Base-by-base conservation (phyloP, 1,284 basidiomycete genomes). In the Pseudozyma hubeiensis region DNA sequence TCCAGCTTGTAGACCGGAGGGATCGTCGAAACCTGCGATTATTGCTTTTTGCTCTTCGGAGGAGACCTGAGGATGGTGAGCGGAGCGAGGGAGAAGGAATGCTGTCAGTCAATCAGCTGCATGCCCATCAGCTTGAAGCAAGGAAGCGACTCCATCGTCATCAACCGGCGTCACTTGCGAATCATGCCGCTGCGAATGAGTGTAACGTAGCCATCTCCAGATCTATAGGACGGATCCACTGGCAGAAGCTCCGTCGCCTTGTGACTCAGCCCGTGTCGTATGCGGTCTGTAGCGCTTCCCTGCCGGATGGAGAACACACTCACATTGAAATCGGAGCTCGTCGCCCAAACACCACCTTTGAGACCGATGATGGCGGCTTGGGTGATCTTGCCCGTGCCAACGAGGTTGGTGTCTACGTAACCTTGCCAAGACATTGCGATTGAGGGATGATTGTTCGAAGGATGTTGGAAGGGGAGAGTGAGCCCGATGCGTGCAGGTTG, bases 281-380 rank as follows among this genome's bases (percentile, higher is more conserved):
- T 24, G 19, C 19, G 29, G 30, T 31, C 16, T 41, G 40, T 1
- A 16, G 7, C 40, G 1, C 16, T 41, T 10, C 40, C 16, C 11
- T 50, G 29, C 17, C 16, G 17, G 19, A 24, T 17, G 16, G 35
- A 41, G 11, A n/a, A 7, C 11, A 8, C 6, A 81, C 79, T 53
- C 84, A 96, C 93, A 34, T 84, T 88, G 86, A 91, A 94, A n/a
- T 90, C 91, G 9, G 88, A 13, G 14, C 90, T 90, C 7, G 88
- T 80, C 19, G 93, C 94, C 95, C 95, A 97, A 30, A 95, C 88
- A 66, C 95, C 94, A 52, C 94, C 93, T 79, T 90, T 86, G 73
- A 88, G 89, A 43, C 94, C 94, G 55, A 97, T 74, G 85, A 97
- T 97, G 45, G 93, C 93, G 43, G 93, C 94, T 80, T 89, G 88